phyloP scores from a whole-genome alignment of 1,284 basidiomycete species.

The Testicularia cyperi region DNA sequence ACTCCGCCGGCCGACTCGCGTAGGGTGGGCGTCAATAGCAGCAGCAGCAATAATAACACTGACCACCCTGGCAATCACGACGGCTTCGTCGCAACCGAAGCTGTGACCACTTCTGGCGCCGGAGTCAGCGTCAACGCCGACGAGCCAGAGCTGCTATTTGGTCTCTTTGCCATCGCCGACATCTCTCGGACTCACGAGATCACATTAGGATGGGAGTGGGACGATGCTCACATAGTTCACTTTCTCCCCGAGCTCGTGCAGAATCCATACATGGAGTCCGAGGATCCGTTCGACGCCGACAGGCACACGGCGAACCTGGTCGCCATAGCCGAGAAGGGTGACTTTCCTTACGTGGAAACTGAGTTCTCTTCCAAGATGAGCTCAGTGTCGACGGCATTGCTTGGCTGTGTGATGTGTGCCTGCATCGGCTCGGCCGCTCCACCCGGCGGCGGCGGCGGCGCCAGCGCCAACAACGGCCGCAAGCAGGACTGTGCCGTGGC shows the following conservation, averaged over 20 bases:
- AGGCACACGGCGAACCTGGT: constrained; percentile 36
- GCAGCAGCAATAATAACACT: too few relatives aligned
- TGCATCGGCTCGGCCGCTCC: constrained; percentile 54
- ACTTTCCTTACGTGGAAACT: constrained; percentile 55
- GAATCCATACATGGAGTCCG: constrained; percentile 48
- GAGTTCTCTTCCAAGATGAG: constrained; percentile 53
- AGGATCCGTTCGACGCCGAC: constrained; percentile 15
- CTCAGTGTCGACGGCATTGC: constrained; percentile 43
- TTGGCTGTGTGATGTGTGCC: constrained; percentile 50
- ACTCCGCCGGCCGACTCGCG: constrained; percentile 23
- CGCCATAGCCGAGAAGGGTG: constrained; percentile 41
- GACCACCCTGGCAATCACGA: too few relatives aligned
- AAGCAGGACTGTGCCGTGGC: constrained; percentile 58
- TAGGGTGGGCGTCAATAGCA: too few relatives aligned
- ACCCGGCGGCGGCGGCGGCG: constrained; percentile 43
- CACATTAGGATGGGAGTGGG: constrained; percentile 93
- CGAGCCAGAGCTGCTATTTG: constrained; percentile 70
- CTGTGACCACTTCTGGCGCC: too few relatives aligned
- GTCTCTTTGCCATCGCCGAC: constrained; percentile 77
- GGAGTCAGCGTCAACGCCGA: too few relatives aligned
- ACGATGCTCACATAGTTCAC: constrained; percentile 85
- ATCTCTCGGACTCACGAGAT: constrained; percentile 82
- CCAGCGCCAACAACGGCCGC: constrained; percentile 47
- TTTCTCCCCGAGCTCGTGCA: constrained; percentile 72
- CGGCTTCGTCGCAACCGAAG: too few relatives aligned